Evolutionary conservation across 129 eudicot genomes (phyloP).

Genomic region (Ambrosia artemisiifolia): DNA sequence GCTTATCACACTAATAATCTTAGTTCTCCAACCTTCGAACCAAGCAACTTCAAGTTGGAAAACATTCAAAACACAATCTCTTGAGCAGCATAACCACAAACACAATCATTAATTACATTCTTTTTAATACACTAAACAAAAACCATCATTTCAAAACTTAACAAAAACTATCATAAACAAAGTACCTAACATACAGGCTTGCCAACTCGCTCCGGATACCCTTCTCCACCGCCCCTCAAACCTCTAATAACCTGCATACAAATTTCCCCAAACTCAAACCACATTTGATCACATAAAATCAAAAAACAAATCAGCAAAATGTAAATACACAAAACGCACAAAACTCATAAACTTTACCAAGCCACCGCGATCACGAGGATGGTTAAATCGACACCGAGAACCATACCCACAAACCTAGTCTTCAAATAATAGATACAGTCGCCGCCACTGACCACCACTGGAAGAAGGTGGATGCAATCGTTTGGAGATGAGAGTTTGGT

Average conservation of each 20-base stretch:
- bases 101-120: too few relatives aligned
- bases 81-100: too few relatives aligned
- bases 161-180: too few relatives aligned
- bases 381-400: conserved; percentile 80
- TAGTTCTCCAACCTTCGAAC: too few relatives aligned
- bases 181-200: conserved; percentile 88
- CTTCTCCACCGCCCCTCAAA: conserved; percentile 52
- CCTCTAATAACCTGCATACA: conserved; percentile 55
- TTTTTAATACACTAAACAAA: background rate
- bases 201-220: conserved; percentile 73
- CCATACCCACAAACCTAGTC: conserved; percentile 85
- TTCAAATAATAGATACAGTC: conserved; percentile 79
- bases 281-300: too few relatives aligned
- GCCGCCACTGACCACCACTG: too few relatives aligned
- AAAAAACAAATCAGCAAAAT: too few relatives aligned
- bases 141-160: background rate
- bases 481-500: too few relatives aligned
- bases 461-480: too few relatives aligned
- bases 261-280: background rate
- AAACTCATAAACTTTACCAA: conserved; percentile 35
- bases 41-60: too few relatives aligned
- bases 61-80: too few relatives aligned
- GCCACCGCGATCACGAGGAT: conserved; percentile 80
- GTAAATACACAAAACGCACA: background rate
- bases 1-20: too few relatives aligned